Evolutionary conservation across 2,329 filamentous ascomycete genomes (phyloP).

Genomic region (Monosporascus sp.): DNA sequence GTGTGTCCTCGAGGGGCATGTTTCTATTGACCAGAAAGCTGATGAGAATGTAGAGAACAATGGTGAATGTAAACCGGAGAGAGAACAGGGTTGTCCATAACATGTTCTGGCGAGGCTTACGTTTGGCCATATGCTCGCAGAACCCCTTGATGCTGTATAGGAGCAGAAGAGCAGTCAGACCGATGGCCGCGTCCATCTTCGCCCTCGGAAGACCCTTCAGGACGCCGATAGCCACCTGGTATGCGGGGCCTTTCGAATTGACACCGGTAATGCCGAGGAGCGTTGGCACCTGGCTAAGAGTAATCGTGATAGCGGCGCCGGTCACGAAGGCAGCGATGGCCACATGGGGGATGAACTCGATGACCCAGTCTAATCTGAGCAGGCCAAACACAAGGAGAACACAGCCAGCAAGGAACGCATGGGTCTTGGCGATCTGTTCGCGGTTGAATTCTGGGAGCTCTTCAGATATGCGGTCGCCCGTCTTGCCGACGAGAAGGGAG

Average conservation of each 20-base stretch:
- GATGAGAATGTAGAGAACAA: constrained; percentile 69
- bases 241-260: constrained; percentile 40
- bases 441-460: constrained; percentile 27
- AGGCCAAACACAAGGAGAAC: constrained; percentile 41
- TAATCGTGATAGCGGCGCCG: constrained; percentile 45
- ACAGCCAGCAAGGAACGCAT: constrained; percentile 40
- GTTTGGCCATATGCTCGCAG: constrained; percentile 56
- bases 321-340: constrained; percentile 48
- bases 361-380: constrained; percentile 42
- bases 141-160: constrained; percentile 59
- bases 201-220: constrained; percentile 35
- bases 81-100: constrained; percentile 71
- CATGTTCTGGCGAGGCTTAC: constrained; percentile 55
- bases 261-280: constrained; percentile 38
- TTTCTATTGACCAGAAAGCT: constrained; percentile 62
- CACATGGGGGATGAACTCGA: constrained; percentile 47
- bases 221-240: constrained; percentile 39
- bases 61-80: constrained; percentile 68
- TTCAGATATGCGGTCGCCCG: constrained; percentile 33
- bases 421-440: constrained; percentile 37
- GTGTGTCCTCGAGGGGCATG: constrained; percentile 37
- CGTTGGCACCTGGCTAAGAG: constrained; percentile 40
- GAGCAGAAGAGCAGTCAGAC: constrained; percentile 60
- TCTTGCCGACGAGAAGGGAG: constrained; percentile 45
- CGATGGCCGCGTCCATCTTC: constrained; percentile 65